phyloP scores from a whole-genome alignment of 768 basidiomycete genomes.

The Xerocomellus dryophilus region DNA sequence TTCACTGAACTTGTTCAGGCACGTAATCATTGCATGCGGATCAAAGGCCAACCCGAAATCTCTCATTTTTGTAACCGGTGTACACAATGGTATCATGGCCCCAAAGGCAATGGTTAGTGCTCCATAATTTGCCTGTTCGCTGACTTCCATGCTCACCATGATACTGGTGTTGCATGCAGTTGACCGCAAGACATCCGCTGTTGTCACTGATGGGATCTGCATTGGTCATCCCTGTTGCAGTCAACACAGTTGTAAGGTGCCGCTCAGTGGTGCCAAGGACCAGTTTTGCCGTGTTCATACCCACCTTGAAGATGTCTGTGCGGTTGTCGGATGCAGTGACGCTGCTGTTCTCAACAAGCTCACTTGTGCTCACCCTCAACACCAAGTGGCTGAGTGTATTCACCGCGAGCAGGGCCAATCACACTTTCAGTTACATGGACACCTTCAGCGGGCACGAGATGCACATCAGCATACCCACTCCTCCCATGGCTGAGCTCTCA shows the following conservation, averaged over 20 bases:
- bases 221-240: too few relatives aligned
- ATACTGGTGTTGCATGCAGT: too few relatives aligned
- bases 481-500: not conserved
- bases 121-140: too few relatives aligned
- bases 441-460: not conserved
- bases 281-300: too few relatives aligned
- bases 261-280: too few relatives aligned
- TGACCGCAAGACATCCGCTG: too few relatives aligned
- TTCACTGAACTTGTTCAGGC: not conserved
- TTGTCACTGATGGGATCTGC: too few relatives aligned
- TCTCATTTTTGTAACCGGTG: constrained; percentile 2
- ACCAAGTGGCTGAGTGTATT: too few relatives aligned
- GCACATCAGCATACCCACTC: too few relatives aligned
- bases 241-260: too few relatives aligned
- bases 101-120: too few relatives aligned
- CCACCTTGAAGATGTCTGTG: too few relatives aligned
- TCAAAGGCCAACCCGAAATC: not conserved
- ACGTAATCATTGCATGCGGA: not conserved
- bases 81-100: not conserved
- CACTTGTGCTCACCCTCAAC: not conserved
- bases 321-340: not conserved
- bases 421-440: not conserved
- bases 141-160: not conserved
- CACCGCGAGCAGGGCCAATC: constrained; percentile 2
- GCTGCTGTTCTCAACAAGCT: not conserved